These are phyloP conservation scores for Eruca vesicaria DNA, from an alignment of 441 rosid genomes.

Conservation along the genomic window DNA sequence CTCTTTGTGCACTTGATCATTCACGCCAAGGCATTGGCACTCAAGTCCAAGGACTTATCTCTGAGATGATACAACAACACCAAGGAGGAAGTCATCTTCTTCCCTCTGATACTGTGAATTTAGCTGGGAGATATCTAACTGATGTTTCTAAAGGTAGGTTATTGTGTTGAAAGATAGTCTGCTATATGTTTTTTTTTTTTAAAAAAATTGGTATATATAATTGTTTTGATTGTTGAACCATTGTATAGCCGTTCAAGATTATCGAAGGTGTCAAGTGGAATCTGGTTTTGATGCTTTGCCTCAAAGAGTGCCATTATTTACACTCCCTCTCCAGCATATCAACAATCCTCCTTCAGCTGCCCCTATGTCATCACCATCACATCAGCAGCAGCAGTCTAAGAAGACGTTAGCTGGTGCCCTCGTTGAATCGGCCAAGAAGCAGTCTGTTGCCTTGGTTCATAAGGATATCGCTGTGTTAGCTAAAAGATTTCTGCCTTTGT, in stretches of 20 bases:
- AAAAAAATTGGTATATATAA: too few relatives aligned
- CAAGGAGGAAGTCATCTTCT: constrained; percentile 62
- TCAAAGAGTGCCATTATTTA: constrained; percentile 78
- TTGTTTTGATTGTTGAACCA: constrained; percentile 25
- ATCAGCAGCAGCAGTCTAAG: constrained; percentile 62
- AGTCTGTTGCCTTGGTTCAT: constrained; percentile 89
- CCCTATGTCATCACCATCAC: constrained; percentile 40
- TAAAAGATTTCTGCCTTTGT: constrained; percentile 57
- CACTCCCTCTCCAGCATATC: constrained; percentile 49
- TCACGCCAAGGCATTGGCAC: constrained; percentile 68
- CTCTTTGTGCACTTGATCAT: constrained; percentile 77
- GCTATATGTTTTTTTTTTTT: constrained; percentile 13
- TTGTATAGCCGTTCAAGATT: constrained; percentile 69
- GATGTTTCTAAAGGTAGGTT: constrained; percentile 71
- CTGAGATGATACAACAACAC: constrained; percentile 68
- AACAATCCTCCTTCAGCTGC: constrained; percentile 35
- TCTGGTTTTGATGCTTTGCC: constrained; percentile 47
- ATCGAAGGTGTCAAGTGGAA: constrained; percentile 60
- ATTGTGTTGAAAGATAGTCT: neutral
- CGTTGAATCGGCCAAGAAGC: constrained; percentile 83
- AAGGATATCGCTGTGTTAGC: constrained; percentile 83
- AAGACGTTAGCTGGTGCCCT: constrained; percentile 87
- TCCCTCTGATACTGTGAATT: constrained; percentile 55
- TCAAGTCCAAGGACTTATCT: constrained; percentile 69
- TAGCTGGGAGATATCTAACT: constrained; percentile 59